A percentile compares a stretch with the other conserved stretches of the same genome.
Evolutionary conservation across 1,139 yeast genomes (phyloP).

Genomic region (Komagataea norvegica): DNA sequence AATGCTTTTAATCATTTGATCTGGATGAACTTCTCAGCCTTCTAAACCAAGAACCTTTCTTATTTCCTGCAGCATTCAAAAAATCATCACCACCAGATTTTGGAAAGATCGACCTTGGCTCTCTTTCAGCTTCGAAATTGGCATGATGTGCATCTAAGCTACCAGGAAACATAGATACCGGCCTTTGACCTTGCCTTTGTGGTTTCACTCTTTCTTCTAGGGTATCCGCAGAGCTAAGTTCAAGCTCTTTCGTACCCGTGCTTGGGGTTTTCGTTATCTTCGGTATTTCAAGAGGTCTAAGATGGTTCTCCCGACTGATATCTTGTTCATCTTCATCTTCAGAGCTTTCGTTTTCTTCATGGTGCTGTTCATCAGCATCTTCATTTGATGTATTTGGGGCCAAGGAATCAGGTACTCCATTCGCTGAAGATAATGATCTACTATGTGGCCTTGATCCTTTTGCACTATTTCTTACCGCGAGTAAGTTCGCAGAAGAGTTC

Average conservation of each 20-base stretch:
- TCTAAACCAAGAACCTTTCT: constrained; percentile 32
- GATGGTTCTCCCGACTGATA: neutral
- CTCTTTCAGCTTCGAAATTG: constrained; percentile 18
- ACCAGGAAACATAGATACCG: constrained; percentile 24
- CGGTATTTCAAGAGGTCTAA: constrained; percentile 2
- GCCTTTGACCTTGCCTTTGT: constrained; percentile 11
- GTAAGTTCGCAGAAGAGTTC: constrained; percentile 14
- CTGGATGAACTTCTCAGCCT: constrained; percentile 33
- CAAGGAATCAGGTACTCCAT: constrained; percentile 47
- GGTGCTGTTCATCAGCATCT: constrained; percentile 10
- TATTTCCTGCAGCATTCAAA: constrained; percentile 6
- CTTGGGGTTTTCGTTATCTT: constrained; percentile 4
- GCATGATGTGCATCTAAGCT: constrained; percentile 5
- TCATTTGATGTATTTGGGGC: constrained; percentile 12
- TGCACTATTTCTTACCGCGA: constrained; percentile 17
- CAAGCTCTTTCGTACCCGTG: neutral
- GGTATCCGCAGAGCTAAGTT: neutral
- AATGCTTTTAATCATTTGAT: constrained; percentile 11
- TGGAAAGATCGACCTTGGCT: constrained; percentile 15
- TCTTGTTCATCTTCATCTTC: constrained; percentile 20
- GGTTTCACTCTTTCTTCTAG: neutral
- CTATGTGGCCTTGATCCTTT: constrained; percentile 41
- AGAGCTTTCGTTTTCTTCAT: constrained; percentile 7
- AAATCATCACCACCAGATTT: constrained; percentile 11
- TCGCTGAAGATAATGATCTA: constrained; percentile 52